A percentile compares a stretch with the other conserved stretches of the same genome.
Conservation (phyloP, 139 green algal species). For the Chlorella sorokiniana region DNA sequence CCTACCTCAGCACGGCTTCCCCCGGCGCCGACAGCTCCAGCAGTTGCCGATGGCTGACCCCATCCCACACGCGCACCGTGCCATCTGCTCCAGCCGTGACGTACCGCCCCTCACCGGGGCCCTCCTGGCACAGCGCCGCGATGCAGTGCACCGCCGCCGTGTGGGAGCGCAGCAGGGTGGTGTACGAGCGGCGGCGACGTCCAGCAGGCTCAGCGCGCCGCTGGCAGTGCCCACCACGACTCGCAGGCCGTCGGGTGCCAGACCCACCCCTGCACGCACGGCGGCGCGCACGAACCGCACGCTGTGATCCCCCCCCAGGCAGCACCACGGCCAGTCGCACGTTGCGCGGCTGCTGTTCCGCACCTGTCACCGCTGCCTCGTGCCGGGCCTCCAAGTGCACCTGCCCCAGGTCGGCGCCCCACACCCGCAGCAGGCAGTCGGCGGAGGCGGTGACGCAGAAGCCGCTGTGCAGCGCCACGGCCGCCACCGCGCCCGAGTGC, state of each 20-base stretch:
- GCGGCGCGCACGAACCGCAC: not conserved
- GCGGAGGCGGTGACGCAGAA: conserved; percentile 72
- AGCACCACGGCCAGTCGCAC: no score
- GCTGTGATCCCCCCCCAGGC: not conserved
- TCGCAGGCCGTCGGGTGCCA: conserved; percentile 68
- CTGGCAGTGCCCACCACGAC: conserved; percentile 69
- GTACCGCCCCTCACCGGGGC: conserved; percentile 49
- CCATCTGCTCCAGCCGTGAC: conserved; percentile 66
- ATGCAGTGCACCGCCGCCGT: conserved; percentile 32
- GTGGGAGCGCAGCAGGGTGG: conserved; percentile 76
- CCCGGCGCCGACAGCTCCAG: conserved; percentile 72
- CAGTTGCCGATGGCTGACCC: conserved; percentile 51
- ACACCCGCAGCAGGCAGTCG: conserved; percentile 72
- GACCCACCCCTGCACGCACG: conserved; percentile 30
- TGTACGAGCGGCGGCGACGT: conserved; percentile 71
- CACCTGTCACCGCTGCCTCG: conserved; percentile 67
- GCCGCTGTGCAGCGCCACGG: conserved; percentile 62
- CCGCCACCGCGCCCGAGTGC: conserved; percentile 74
- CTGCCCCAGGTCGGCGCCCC: conserved; percentile 81
- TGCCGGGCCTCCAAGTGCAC: conserved; percentile 71
- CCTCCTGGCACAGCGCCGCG: not conserved
- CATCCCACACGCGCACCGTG: conserved; percentile 75
- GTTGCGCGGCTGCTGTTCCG: no score
- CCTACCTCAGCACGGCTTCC: conserved; percentile 40
- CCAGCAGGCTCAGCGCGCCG: conserved; percentile 73